A percentile compares a stretch with the other conserved stretches of the same genome.
phyloP scores from a whole-genome alignment of 345 rosid species.

The Arabidopsis arenosa region DNA sequence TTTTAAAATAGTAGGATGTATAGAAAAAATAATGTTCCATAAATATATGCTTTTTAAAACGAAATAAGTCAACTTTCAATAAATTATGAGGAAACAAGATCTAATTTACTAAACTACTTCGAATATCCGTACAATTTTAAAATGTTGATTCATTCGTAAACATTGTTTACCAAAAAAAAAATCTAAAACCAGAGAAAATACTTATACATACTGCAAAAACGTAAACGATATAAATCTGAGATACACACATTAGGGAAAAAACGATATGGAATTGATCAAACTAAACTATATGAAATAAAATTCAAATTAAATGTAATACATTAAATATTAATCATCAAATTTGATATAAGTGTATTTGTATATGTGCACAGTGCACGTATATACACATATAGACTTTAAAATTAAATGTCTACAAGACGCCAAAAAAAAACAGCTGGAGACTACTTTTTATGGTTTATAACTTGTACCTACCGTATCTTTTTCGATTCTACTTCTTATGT shows the following conservation, averaged over 20 bases:
- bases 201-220: too few species aligned
- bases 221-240: too few species aligned
- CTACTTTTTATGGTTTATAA: constrained; percentile 18
- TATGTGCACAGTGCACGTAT: background rate
- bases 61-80: constrained; percentile 16
- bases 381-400: background rate
- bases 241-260: background rate
- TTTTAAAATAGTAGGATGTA: too few species aligned
- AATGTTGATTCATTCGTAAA: background rate
- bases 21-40: background rate
- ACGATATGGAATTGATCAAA: background rate
- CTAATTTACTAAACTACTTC: background rate
- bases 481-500: constrained; percentile 18
- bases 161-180: background rate
- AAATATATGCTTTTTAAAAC: background rate
- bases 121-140: constrained; percentile 19
- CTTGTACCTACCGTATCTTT: constrained; percentile 36
- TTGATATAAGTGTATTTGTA: background rate
- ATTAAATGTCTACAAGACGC: constrained; percentile 19
- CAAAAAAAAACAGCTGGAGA: constrained; percentile 33
- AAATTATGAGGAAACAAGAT: background rate
- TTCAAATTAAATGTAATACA: background rate
- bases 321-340: constrained; percentile 1
- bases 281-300: background rate
- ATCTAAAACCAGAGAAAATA: background rate